Base-by-base conservation (phyloP, 129 eudicot genomes). In the Arctium lappa region DNA sequence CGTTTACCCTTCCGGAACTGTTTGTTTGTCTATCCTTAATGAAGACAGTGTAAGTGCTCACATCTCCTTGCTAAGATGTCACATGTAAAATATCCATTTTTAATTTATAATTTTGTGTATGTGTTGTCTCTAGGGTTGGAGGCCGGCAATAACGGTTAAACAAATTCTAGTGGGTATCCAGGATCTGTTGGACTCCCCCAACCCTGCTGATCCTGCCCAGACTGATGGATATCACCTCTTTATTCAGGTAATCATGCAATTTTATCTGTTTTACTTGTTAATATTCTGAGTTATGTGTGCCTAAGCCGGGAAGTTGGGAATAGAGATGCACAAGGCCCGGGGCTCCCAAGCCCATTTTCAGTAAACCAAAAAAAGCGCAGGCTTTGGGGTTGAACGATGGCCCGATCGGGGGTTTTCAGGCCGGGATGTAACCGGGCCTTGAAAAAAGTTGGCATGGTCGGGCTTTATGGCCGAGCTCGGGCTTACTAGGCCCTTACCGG, bases 1-100 rank as follows among this genome's bases (percentile, higher is more conserved):
- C 83, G 97, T 94, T 50, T 94, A 94, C 83, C 98, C 97, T 8
- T 94, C 98, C 65, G 97, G 97, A 82, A 94, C 96, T 15, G 98
- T 94, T 69, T 92, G 97, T 84, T 80, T 94, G 56, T 94, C 98
- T 18, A 94, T 94, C 77, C 96, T 94, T 78, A 94, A 92, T 68
- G 97, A 94, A 88, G 97, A 92, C 79, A 89, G 94, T 79, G 98
- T 94, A 81, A 90, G 95, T 88, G n/a, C 75, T 12, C 16, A 3
- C 27, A 56, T 66, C 18, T 44, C 76, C 12, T 63, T 18, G 39
- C 22, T 46, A 13, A 78, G 6, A 72, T 69, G 33, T 8, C 75
- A 68, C 22, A 18, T n/a, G 37, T 16, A 66, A 66, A 39, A 38
- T 0, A 38, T 15, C 36, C 32, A 36, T 34, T 2, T 16, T 32